phyloP scores from a whole-genome alignment of 129 eudicot species.

The Flaveria trinervia region DNA sequence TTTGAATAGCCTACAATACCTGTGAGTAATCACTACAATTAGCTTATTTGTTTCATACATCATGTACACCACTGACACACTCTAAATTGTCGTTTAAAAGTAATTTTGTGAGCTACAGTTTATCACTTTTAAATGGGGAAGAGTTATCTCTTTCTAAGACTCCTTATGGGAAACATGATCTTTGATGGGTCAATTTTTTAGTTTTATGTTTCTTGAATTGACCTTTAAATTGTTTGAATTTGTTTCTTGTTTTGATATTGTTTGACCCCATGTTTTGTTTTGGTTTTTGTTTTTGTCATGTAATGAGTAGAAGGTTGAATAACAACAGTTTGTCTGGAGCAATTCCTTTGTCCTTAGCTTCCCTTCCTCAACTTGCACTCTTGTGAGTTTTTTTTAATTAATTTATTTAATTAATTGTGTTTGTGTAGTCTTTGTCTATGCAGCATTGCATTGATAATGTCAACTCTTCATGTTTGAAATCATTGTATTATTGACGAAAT shows the following conservation, averaged over 20 bases:
- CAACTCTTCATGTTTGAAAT: conserved; percentile 5
- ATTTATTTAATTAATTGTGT: neutral
- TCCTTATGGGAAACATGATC: conserved; percentile 34
- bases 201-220: conserved; percentile 7
- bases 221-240: conserved; percentile 27
- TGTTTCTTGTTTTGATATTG: conserved; percentile 35
- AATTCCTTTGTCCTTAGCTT: conserved; percentile 75
- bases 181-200: conserved; percentile 38
- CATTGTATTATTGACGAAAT: conserved; percentile 28
- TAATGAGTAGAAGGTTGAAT: conserved; percentile 85
- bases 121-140: too few species aligned
- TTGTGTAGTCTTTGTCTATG: conserved; percentile 32
- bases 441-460: neutral
- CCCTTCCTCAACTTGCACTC: conserved; percentile 85
- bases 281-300: conserved; percentile 44
- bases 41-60: too few species aligned
- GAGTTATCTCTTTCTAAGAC: conserved; percentile 31
- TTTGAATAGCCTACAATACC: conserved; percentile 65
- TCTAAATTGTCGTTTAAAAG: too few species aligned
- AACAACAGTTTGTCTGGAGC: conserved; percentile 92
- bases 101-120: too few species aligned
- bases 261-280: conserved; percentile 31
- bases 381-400: conserved; percentile 55
- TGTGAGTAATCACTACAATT: conserved; percentile 45
- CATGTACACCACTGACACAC: neutral